Percentiles rank a stretch among this genome's conserved stretches.
Conservation (phyloP, 2,329 filamentous ascomycete genomes). For the Ophiostoma triangulosporum region DNA sequence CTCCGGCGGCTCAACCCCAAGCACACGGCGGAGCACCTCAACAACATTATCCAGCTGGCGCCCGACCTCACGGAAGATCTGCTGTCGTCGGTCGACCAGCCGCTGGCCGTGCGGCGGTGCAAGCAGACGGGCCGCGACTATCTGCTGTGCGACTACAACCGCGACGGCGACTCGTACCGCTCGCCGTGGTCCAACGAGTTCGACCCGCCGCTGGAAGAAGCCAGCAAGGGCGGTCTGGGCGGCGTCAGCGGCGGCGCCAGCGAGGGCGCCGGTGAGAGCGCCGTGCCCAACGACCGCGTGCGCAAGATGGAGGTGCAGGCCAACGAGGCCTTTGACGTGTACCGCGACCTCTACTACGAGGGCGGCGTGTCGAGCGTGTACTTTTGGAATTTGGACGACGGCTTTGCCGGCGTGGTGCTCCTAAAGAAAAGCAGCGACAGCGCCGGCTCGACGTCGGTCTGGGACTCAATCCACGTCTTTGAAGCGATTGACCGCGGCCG, state of each 20-base stretch:
- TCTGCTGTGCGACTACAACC: constrained; percentile 98
- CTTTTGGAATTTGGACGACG: constrained; percentile 96
- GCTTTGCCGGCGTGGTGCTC: constrained; percentile 89
- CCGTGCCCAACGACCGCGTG: constrained; percentile 79
- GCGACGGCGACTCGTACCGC: constrained; percentile 92
- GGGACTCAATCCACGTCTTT: constrained; percentile 98
- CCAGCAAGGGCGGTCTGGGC: constrained; percentile 32
- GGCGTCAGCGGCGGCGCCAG: constrained; percentile 37
- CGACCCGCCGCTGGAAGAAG: constrained; percentile 67
- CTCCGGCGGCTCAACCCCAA: constrained; percentile 95
- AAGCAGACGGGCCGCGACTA: constrained; percentile 85
- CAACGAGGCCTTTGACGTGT: constrained; percentile 94
- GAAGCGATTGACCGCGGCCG: constrained; percentile 88
- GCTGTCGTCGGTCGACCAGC: constrained; percentile 93
- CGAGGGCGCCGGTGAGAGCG: constrained; percentile 58
- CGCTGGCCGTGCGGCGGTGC: constrained; percentile 75
- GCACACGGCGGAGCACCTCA: constrained; percentile 76
- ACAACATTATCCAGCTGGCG: constrained; percentile 74
- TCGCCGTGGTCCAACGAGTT: constrained; percentile 99
- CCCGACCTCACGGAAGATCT: constrained; percentile 94
- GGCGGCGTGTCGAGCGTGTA: constrained; percentile 93
- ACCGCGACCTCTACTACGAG: constrained; percentile 93
- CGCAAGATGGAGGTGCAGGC: constrained; percentile 87
- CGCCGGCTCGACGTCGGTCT: constrained; percentile 49
- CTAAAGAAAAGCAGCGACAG: constrained; percentile 66